Evolutionary conservation across 1,284 basidiomycete species (phyloP), one percentile per base, ranked within the genome.

Genomic region (Pascua guehoae): DNA sequence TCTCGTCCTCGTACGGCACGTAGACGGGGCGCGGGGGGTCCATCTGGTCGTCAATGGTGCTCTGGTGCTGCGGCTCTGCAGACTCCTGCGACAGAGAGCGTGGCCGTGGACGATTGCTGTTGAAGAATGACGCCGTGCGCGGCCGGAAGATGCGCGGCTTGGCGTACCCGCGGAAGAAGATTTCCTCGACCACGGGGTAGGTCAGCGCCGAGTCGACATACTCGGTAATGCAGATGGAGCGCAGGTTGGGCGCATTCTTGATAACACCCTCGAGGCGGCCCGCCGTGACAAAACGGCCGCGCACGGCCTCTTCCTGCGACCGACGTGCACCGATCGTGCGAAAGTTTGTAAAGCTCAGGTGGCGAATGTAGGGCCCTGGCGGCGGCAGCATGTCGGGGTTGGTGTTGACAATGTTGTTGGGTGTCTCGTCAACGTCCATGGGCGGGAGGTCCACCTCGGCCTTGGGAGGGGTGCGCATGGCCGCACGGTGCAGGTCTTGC

Each of bases 131-230:
- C 32, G 66, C 48, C 10, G 70, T 67, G 47, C 71, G 64, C 10
- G 58, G 58, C 16, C 70, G 67, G 57, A 58, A 60, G 53, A 53
- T 41, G 47, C 69, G 61, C 0, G 74, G 72, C 18, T 66, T 66
- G 48, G 61, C 54, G 58, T 70, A 74, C 0, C 91, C 91, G 37
- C 92, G 86, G 62, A 95, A 83, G 68, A 96, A 86, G 9, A 96
- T 79, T 68, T 95, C 92, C 57, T 86, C 88, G 18, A 96, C 78
- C 3, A 96, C 91, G 0, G 85, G 80, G 24, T 88, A 79, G 9
- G 87, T 88, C 47, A 96, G 79, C 1, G 92, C 87, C 2, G 91
- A 89, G 66, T 96, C 92, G 88, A 96, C 95, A 71, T 94, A 96
- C 73, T 95, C 92, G 0, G 91, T 95, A n/a, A 90, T 91, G 37